phyloP scores from a whole-genome alignment of 2,329 filamentous ascomycete genomes.

The Fusarium compactum region DNA sequence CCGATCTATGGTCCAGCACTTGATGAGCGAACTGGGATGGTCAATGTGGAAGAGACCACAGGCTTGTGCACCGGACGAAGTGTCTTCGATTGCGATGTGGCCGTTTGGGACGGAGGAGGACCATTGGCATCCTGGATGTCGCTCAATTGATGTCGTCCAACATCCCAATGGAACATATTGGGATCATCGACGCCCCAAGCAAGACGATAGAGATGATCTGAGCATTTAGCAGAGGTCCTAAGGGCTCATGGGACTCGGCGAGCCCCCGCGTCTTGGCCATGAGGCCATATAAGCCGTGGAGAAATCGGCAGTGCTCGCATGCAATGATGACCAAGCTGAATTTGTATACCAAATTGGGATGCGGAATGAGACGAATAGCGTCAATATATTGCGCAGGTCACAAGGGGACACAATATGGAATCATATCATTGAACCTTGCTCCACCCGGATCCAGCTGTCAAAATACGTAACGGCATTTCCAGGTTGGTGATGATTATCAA shows the following conservation, averaged over 20 bases:
- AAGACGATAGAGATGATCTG: neutral
- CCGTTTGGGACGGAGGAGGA: slow-evolving; percentile 67
- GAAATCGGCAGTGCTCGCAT: neutral
- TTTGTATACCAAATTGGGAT: neutral
- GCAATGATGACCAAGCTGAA: neutral
- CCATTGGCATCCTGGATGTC: slow-evolving; percentile 57
- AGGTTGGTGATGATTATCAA: slow-evolving; percentile 36
- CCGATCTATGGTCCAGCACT: slow-evolving; percentile 32
- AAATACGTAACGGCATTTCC: slow-evolving; percentile 19
- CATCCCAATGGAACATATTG: slow-evolving; percentile 41
- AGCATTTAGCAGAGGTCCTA: neutral
- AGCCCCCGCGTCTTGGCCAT: slow-evolving; percentile 16
- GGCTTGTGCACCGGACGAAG: slow-evolving; percentile 64
- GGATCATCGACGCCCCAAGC: slow-evolving; percentile 6
- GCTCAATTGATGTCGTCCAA: slow-evolving; percentile 45
- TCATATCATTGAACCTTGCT: neutral
- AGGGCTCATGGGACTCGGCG: neutral
- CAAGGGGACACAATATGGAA: slow-evolving; percentile 5
- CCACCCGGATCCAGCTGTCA: slow-evolving; percentile 9
- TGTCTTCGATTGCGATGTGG: slow-evolving; percentile 75
- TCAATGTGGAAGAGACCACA: slow-evolving; percentile 69
- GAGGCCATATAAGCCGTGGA: slow-evolving; percentile 42
- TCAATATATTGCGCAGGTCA: neutral
- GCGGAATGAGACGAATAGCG: neutral
- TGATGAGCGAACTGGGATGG: slow-evolving; percentile 68